Conservation (phyloP, 73 alveolate genomes). For the Blepharisma japonicum region DNA sequence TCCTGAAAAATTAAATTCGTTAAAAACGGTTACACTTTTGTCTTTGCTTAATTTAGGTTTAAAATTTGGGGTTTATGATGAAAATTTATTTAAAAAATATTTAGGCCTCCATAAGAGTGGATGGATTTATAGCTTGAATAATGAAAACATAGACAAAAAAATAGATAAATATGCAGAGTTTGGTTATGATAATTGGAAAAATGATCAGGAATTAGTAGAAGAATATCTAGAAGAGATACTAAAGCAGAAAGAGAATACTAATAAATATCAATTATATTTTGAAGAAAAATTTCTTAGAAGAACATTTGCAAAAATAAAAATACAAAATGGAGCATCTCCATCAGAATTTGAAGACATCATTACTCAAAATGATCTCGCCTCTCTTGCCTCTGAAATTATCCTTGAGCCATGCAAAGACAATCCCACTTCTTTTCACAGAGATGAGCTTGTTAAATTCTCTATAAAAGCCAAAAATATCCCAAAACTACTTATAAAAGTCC, state of each 20-base stretch:
- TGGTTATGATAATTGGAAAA: neutral
- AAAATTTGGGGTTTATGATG: neutral
- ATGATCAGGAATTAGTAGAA: neutral
- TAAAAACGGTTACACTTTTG: neutral
- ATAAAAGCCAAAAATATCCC: slow-evolving; percentile 76
- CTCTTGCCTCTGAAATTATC: slow-evolving; percentile 5
- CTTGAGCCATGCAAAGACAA: slow-evolving; percentile 35
- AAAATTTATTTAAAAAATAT: neutral
- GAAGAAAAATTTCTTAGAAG: neutral
- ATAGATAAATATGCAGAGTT: neutral
- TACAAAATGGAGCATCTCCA: slow-evolving; percentile 36
- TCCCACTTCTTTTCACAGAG: slow-evolving; percentile 58
- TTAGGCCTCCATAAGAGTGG: neutral
- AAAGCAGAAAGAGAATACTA: neutral
- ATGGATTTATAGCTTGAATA: neutral
- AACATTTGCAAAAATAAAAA: slow-evolving; percentile 36
- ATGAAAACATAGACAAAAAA: neutral
- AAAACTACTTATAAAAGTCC: slow-evolving; percentile 65
- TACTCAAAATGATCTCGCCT: slow-evolving; percentile 28
- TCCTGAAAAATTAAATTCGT: neutral
- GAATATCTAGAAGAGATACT: neutral
- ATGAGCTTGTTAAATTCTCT: slow-evolving; percentile 70
- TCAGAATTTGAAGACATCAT: neutral
- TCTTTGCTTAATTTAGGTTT: neutral
- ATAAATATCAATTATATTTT: neutral